Percentiles rank a stretch among this genome's conserved stretches.
These are phyloP conservation scores for Sicyos edulis DNA, from an alignment of 306 rosid genomes.

Conservation along the genomic window DNA sequence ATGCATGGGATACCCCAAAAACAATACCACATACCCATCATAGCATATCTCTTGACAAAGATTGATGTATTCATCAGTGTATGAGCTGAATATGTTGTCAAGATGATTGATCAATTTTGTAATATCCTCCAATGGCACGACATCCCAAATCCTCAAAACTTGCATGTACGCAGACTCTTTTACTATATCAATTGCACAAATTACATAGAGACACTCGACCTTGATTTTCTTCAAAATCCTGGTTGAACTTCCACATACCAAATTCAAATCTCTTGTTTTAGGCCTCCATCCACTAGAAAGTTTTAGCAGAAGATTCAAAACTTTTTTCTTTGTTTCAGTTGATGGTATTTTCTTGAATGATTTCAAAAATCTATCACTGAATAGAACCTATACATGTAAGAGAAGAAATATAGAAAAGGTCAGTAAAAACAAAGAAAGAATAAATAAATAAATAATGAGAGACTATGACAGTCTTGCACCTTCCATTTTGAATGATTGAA, in stretches of 20 bases:
- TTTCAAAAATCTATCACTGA: constrained; percentile 60
- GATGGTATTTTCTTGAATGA: constrained; percentile 48
- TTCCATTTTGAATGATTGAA: constrained; percentile 62
- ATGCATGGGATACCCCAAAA: background rate
- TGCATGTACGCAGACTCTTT: constrained; percentile 39
- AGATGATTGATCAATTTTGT: constrained; percentile 54
- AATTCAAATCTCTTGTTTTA: constrained; percentile 30
- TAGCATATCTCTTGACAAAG: constrained; percentile 44
- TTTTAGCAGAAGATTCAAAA: constrained; percentile 44
- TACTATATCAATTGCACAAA: constrained; percentile 50
- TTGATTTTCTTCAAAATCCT: constrained; percentile 47
- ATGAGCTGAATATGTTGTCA: constrained; percentile 46
- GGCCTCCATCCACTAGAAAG: constrained; percentile 79
- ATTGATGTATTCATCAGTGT: constrained; percentile 42
- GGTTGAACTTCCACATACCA: constrained; percentile 40
- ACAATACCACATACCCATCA: constrained; percentile 41
- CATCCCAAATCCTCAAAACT: constrained; percentile 69
- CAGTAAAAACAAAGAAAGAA: background rate
- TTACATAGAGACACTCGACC: constrained; percentile 44
- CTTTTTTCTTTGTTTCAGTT: constrained; percentile 33
- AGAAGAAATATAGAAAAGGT: background rate
- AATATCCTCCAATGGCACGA: constrained; percentile 46
- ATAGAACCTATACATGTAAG: constrained; percentile 40
- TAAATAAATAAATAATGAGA: background rate
- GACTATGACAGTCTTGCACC: constrained; percentile 31